phyloP scores from a whole-genome alignment of 2,329 filamentous ascomycete genomes.

The Lecanoromycetidae sp. region DNA sequence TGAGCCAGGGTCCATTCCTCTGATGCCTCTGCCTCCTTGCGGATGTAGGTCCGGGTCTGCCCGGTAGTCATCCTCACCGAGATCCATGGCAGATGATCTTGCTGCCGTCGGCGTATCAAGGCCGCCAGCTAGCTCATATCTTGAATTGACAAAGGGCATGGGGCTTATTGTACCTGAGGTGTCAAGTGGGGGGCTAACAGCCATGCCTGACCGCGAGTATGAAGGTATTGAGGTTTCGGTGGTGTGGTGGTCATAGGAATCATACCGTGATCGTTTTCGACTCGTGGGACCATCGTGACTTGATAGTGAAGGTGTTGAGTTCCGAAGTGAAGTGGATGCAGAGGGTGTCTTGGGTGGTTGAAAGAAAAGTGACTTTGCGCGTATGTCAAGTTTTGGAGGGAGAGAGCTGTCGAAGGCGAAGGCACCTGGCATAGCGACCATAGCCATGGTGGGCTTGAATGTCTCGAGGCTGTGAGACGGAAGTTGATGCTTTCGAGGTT shows the following conservation, averaged over 20 bases:
- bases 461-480: no score
- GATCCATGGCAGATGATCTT: slow-evolving; percentile 13
- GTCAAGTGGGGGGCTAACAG: background rate
- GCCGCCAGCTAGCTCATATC: slow-evolving; percentile 29
- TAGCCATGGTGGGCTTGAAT: slow-evolving; percentile 5
- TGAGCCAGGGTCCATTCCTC: background rate
- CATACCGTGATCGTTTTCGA: slow-evolving; percentile 25
- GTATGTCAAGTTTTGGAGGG: slow-evolving; percentile 19
- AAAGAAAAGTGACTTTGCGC: slow-evolving; percentile 30
- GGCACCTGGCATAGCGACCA: slow-evolving; percentile 3
- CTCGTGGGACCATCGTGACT: slow-evolving; percentile 16
- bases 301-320: slow-evolving; percentile 16
- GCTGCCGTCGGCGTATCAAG: slow-evolving; percentile 24
- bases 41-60: background rate
- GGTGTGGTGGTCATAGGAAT: slow-evolving; percentile 14
- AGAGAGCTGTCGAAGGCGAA: slow-evolving; percentile 12
- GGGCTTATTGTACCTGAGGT: slow-evolving; percentile 21
- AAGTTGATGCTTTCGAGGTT: no score
- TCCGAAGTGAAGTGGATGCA: slow-evolving; percentile 24
- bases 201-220: slow-evolving; percentile 2
- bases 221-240: slow-evolving; percentile 7
- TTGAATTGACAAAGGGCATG: slow-evolving; percentile 28
- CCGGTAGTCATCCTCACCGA: background rate
- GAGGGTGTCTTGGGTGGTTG: slow-evolving; percentile 32
- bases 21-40: slow-evolving; percentile 6